These are phyloP conservation scores for Lactarius hatsudake DNA, from an alignment of 768 basidiomycete species.

Conservation along the genomic window DNA sequence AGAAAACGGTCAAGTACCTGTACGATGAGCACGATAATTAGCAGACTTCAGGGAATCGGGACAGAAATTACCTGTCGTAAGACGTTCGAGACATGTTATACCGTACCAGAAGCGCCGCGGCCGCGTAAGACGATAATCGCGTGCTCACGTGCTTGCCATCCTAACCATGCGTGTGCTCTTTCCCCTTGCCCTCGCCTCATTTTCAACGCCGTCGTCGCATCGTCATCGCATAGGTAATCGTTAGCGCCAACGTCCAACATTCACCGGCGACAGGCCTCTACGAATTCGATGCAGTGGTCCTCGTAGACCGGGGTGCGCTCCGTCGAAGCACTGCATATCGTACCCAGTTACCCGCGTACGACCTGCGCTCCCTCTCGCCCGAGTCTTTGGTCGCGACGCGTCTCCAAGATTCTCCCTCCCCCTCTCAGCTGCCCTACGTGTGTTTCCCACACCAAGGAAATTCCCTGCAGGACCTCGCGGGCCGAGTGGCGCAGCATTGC, in stretches of 20 bases:
- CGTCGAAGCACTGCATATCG: no score
- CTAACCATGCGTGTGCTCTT: slow-evolving; percentile 23
- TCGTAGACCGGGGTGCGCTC: slow-evolving; percentile 64
- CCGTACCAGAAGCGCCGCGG: slow-evolving; percentile 6
- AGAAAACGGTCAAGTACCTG: slow-evolving; percentile 95
- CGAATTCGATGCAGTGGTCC: slow-evolving; percentile 59
- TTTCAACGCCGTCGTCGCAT: slow-evolving; percentile 60
- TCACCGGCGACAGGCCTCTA: slow-evolving; percentile 48
- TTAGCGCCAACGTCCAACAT: background rate
- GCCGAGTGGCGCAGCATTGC: slow-evolving; percentile 51
- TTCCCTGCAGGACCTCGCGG: slow-evolving; percentile 39
- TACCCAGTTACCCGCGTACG: slow-evolving; percentile 68
- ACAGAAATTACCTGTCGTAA: slow-evolving; percentile 68
- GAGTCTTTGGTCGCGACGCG: slow-evolving; percentile 47
- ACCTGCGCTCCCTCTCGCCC: slow-evolving; percentile 58
- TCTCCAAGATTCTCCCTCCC: slow-evolving; percentile 50
- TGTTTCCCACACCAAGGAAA: slow-evolving; percentile 32
- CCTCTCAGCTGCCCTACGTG: slow-evolving; percentile 63
- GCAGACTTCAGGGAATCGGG: background rate
- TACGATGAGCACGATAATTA: background rate
- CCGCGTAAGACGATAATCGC: background rate
- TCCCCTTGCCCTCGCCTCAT: slow-evolving; percentile 46
- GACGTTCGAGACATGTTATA: slow-evolving; percentile 86
- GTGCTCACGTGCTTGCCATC: no score
- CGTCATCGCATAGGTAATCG: slow-evolving; percentile 64